Evolutionary conservation across 257 asterid species (phyloP).

Genomic region (Cordia subcordata): DNA sequence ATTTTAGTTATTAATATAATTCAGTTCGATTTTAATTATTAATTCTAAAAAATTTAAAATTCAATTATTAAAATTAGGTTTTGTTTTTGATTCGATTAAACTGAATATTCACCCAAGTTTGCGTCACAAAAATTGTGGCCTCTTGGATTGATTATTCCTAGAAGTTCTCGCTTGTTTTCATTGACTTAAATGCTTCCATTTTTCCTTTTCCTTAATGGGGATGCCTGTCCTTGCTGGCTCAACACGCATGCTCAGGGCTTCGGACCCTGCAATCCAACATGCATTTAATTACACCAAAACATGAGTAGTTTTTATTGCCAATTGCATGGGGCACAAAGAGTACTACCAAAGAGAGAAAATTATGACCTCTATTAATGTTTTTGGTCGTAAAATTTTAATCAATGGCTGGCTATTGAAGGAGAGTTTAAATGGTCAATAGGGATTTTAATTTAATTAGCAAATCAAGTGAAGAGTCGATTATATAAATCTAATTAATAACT

Average conservation of each 20-base stretch:
- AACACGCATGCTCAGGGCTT: conserved; percentile 39
- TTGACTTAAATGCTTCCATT: conserved; percentile 26
- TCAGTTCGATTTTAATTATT: no score
- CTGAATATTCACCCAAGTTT: no score
- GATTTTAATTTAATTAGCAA: no score
- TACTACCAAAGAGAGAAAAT: no score
- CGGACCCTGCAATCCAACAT: conserved; percentile 22
- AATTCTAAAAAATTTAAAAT: no score
- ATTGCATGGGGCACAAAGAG: no score
- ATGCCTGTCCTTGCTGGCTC: conserved; percentile 35
- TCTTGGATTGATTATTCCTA: conserved; percentile 24
- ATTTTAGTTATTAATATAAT: no score
- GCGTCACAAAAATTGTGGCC: conserved; percentile 11
- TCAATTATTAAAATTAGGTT: no score
- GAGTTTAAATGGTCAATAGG: neutral
- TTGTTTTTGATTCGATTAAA: no score
- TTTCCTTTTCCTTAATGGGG: conserved; percentile 19
- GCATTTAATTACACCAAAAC: conserved; percentile 11
- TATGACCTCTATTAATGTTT: no score
- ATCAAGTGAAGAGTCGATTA: no score
- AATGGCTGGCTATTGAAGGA: neutral
- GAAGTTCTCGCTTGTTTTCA: conserved; percentile 8
- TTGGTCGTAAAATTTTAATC: conserved; percentile 4
- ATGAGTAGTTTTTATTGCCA: neutral
- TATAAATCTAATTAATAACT: no score